Conservation (phyloP, 1,284 basidiomycete genomes). For the Malassezia brasiliensis region DNA sequence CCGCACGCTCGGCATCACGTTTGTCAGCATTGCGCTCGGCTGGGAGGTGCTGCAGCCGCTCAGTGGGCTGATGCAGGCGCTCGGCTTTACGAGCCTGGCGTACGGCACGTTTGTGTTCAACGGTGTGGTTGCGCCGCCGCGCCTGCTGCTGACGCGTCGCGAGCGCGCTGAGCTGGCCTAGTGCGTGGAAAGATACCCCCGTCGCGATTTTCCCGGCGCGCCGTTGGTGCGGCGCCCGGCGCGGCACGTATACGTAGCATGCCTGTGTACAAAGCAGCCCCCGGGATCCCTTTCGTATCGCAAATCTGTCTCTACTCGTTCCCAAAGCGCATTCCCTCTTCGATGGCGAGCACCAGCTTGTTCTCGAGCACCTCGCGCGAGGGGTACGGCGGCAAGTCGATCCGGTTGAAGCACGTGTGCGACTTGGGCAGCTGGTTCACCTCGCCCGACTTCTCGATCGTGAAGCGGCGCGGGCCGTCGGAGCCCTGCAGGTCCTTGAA, state of each 20-base stretch:
- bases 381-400: constrained; percentile 47
- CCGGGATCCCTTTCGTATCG: too few species aligned
- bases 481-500: constrained; percentile 98
- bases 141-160: background rate
- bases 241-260: background rate
- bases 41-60: constrained; percentile 84
- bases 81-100: constrained; percentile 83
- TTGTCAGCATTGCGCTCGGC: constrained; percentile 52
- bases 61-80: constrained; percentile 71
- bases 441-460: constrained; percentile 47
- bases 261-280: too few species aligned
- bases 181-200: background rate
- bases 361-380: constrained; percentile 40
- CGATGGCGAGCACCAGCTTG: constrained; percentile 44
- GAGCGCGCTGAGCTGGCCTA: background rate
- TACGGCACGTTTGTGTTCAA: constrained; percentile 54
- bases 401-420: constrained; percentile 48
- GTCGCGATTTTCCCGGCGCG: too few species aligned
- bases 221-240: too few species aligned
- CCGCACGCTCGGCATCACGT: constrained; percentile 76
- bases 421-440: constrained; percentile 44
- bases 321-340: constrained; percentile 44
- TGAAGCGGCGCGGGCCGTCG: constrained; percentile 63
- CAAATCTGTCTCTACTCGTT: constrained; percentile 27
- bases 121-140: constrained; percentile 34